Evolutionary conservation across 176 grass and related monocot genomes (phyloP), one percentile per base, ranked within the genome.

Genomic region (Hsuehochloa calcarea): DNA sequence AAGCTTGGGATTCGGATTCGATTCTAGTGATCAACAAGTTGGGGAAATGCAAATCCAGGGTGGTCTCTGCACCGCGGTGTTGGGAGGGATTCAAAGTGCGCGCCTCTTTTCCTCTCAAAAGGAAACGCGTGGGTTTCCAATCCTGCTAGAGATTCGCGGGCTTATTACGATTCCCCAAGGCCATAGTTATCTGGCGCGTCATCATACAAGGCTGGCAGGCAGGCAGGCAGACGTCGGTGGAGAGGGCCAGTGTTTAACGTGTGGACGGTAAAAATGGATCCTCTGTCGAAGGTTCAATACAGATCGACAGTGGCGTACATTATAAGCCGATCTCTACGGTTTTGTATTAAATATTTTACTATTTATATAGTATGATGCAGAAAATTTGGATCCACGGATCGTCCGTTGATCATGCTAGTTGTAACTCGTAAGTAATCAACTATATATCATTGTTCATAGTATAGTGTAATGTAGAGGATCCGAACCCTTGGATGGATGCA

Each of bases 1-100:
- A 55, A 27, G 83, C 70, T 81, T 22, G 85, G 58, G 70, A 84
- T 50, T 72, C 20, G 58, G 75, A 87, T 87, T 83, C 81, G 68
- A 41, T 65, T 62, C 70, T 75, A 14, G 20, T 19, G 78, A 73
- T 39, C 68, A 5, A 3, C 86, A 71, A 88, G 34, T 78, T 83
- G 80, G 25, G 39, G 52, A 78, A n/a, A 70, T 77, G 19, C 27
- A 65, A 82, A 90, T 82, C 81, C 55, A 37, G 74, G 67, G 25
- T 66, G 68, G n/a, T 44, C 85, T n/a, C 41, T 64, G 64, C 72
- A 71, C 62, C 49, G 65, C 78, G 31, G 35, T 78, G 82, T 6
- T 43, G 73, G 52, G 44, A 72, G 62, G 52, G 82, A 85, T 85
- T 90, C 83, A 69, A 86, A 90, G 71, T 13, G 70, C 63, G 22